Evolutionary conservation across 108 stramenopile species (phyloP).

Genomic region (Pseudonitzschia multistriata): DNA sequence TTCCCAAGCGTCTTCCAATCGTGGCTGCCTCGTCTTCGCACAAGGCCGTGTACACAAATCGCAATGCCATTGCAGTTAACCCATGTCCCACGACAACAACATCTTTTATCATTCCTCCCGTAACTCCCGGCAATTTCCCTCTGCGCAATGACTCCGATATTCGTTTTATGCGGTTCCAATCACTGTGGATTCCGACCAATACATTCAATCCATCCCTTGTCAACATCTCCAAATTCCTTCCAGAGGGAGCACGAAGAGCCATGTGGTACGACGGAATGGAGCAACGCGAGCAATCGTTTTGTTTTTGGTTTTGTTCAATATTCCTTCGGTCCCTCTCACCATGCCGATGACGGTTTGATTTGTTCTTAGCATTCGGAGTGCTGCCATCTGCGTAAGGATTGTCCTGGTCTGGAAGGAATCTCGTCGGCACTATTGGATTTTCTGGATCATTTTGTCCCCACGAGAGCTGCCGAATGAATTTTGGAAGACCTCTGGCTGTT

Average conservation of each 20-base stretch:
- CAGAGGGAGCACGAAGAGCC: conserved; percentile 65
- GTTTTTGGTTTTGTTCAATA: neutral
- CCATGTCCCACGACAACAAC: conserved; percentile 70
- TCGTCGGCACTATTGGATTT: conserved; percentile 26
- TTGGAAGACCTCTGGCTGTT: conserved; percentile 33
- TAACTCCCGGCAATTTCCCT: conserved; percentile 58
- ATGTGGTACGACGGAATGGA: conserved; percentile 68
- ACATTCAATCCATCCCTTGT: conserved; percentile 52
- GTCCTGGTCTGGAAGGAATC: neutral
- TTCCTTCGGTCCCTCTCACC: conserved; percentile 15
- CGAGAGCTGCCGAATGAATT: conserved; percentile 63
- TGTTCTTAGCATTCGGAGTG: neutral
- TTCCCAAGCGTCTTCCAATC: conserved; percentile 35
- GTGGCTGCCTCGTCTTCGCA: conserved; percentile 45
- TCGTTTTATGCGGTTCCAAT: conserved; percentile 65
- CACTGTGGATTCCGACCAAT: conserved; percentile 56
- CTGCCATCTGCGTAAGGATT: neutral
- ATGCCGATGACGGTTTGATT: neutral
- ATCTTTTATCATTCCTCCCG: conserved; percentile 63
- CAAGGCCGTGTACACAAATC: conserved; percentile 74
- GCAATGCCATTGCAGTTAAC: conserved; percentile 51
- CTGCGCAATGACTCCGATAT: conserved; percentile 53
- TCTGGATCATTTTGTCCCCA: conserved; percentile 72
- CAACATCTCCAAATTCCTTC: conserved; percentile 48
- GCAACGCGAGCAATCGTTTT: conserved; percentile 21